Percentiles rank a stretch among this genome's conserved stretches.
Evolutionary conservation across 768 basidiomycete species (phyloP).

Genomic region (Phylloporus rhodoxanthus): DNA sequence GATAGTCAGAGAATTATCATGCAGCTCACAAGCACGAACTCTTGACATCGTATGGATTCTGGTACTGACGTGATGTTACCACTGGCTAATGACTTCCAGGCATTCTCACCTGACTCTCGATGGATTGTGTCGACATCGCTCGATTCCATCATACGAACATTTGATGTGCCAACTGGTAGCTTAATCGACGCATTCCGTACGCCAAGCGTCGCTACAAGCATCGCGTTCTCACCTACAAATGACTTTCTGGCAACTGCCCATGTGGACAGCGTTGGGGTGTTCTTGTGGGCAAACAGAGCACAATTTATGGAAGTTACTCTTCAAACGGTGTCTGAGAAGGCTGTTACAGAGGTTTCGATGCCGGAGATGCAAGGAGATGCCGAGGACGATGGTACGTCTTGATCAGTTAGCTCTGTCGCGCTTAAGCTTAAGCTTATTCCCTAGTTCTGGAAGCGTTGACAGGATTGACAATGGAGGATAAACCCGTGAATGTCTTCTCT

Average conservation of each 20-base stretch:
- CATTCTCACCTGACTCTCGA: constrained; percentile 91
- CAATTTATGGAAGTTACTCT: constrained; percentile 86
- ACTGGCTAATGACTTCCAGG: constrained; percentile 39
- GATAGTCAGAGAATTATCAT: constrained; percentile 79
- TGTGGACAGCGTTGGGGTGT: constrained; percentile 89
- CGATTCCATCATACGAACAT: constrained; percentile 90
- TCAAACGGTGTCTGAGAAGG: constrained; percentile 71
- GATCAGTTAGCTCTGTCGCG: background rate
- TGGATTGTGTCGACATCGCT: constrained; percentile 88
- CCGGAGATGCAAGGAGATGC: constrained; percentile 80
- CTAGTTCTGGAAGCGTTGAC: constrained; percentile 68
- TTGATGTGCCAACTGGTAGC: constrained; percentile 88
- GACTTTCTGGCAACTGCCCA: constrained; percentile 96
- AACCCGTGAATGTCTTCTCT: constrained; percentile 63
- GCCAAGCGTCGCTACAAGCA: constrained; percentile 77
- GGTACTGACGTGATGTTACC: background rate
- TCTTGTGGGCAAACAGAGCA: constrained; percentile 97
- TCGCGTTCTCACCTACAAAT: constrained; percentile 90
- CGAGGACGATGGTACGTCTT: constrained; percentile 71
- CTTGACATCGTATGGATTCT: constrained; percentile 72
- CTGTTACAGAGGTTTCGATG: constrained; percentile 60
- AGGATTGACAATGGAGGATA: constrained; percentile 55
- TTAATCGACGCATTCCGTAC: constrained; percentile 91
- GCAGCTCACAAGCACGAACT: constrained; percentile 75
- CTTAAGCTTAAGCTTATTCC: constrained; percentile 7